Base-by-base conservation (phyloP, 352 stramenopile species). In the Pythium rishiriense region DNA sequence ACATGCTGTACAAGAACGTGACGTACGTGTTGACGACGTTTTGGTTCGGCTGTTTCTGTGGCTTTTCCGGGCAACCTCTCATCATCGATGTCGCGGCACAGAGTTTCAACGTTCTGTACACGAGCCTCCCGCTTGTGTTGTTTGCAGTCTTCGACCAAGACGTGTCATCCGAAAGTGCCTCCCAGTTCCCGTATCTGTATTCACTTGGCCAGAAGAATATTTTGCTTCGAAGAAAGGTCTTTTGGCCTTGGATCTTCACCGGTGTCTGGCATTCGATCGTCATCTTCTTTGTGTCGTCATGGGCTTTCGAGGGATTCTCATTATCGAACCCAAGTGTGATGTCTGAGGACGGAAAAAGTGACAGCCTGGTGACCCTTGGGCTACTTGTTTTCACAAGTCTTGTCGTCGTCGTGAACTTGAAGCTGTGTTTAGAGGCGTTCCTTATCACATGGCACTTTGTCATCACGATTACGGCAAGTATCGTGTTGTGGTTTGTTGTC, bases 1-100 rank as follows among this genome's bases (percentile, higher is more conserved):
- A 98, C 69, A 97, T 96, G 73, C 93, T 98, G 19, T 98, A 97
- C 84, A 98, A 98, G 79, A 98, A 94, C 70, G 81, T 95, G 45
- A 89, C 86, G 26, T 91, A 92, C 57, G 83, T 92, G 51, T 71
- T 92, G 4, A 91, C 86, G 26, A 88, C 84, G 7, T 95, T 93
- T 63, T 92, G 83, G 83, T 95, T 91, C 58, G 82, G 84, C n/a
- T 91, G 75, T 58, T 83, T 90, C 29, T 83, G 70, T 24, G 86
- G 86, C 11, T 91, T 94, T 29, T 93, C 87, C 11, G 85, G 83
- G 0, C 84, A 93, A 35, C 85, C 86, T 11, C 68, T 93, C 45
- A 91, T 91, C 37, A 56, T 95, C 24, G 85, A 95, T 41, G 73
- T 89, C 31, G 87, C 83, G 9, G 79, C 83, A 1, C 85, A 95